Evolutionary conservation across 352 stramenopile species (phyloP).

Genomic region (Pythium phragmitis): DNA sequence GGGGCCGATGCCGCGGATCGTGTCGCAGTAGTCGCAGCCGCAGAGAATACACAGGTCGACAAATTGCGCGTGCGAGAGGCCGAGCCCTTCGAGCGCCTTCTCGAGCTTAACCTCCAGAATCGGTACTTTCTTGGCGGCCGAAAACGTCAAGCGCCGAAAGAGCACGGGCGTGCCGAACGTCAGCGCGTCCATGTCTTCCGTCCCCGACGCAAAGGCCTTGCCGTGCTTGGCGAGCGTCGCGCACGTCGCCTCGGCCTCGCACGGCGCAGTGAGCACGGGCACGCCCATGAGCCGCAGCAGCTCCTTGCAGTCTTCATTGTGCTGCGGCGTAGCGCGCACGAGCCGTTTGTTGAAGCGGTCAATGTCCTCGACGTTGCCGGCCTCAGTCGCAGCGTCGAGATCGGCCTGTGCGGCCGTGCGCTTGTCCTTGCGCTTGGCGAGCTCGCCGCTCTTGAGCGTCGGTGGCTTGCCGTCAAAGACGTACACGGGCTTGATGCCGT

Average conservation of each 20-base stretch:
- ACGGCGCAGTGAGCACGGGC: slow-evolving; percentile 95
- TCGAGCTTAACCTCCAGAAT: slow-evolving; percentile 91
- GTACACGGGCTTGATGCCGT: slow-evolving; percentile 97
- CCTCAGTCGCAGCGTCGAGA: slow-evolving; percentile 85
- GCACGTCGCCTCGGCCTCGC: slow-evolving; percentile 98
- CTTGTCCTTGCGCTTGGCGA: slow-evolving; percentile 92
- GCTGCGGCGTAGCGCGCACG: slow-evolving; percentile 87
- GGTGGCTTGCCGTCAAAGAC: slow-evolving; percentile 99
- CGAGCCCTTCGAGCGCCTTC: slow-evolving; percentile 92
- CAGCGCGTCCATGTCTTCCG: slow-evolving; percentile 99
- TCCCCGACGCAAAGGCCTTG: slow-evolving; percentile 94
- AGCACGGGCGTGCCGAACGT: slow-evolving; percentile 97
- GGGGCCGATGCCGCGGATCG: slow-evolving; percentile 96
- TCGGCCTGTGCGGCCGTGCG: slow-evolving; percentile 86
- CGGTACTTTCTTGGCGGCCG: slow-evolving; percentile 86
- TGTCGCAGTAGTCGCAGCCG: slow-evolving; percentile 99
- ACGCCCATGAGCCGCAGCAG: slow-evolving; percentile 95
- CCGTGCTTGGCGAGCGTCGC: slow-evolving; percentile 91
- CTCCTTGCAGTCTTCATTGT: slow-evolving; percentile 94
- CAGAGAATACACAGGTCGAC: slow-evolving; percentile 99
- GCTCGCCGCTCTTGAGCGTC: slow-evolving; percentile 95
- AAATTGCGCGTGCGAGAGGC: slow-evolving; percentile 94
- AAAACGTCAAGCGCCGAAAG: slow-evolving; percentile 90
- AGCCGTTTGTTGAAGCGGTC: slow-evolving; percentile 93
- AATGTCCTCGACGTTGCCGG: slow-evolving; percentile 88